These are phyloP conservation scores for Penicillium italicum DNA, from an alignment of 2,329 filamentous ascomycete species.

Conservation along the genomic window DNA sequence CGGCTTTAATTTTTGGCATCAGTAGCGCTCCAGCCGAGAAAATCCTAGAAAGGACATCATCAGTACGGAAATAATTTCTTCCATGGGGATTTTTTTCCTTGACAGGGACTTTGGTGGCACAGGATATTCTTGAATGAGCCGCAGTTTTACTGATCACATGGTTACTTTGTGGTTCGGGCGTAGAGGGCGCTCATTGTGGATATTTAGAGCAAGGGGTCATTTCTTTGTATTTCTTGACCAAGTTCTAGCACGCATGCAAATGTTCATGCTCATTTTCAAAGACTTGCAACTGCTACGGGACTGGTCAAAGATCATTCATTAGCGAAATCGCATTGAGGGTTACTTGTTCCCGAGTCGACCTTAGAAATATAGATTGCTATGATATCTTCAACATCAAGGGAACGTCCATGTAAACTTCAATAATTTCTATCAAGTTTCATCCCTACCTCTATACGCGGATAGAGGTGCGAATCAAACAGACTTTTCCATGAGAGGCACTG, in stretches of 20 bases:
- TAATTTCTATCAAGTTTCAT: neutral
- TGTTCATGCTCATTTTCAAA: too few species aligned
- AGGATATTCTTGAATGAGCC: neutral
- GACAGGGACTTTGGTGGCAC: neutral
- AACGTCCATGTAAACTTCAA: too few species aligned
- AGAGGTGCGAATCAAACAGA: neutral
- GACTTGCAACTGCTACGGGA: neutral
- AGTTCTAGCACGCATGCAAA: too few species aligned
- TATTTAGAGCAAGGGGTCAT: neutral
- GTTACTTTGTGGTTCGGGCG: neutral
- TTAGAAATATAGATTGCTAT: too few species aligned
- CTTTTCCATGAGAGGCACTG: neutral
- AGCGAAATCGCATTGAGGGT: neutral
- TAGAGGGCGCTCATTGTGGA: neutral
- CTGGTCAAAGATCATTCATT: neutral
- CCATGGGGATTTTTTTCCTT: neutral
- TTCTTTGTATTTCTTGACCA: too few species aligned
- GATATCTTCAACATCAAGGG: too few species aligned
- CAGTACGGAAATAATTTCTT: neutral
- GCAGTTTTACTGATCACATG: neutral
- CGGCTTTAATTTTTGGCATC: conserved; percentile 12
- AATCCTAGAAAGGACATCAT: neutral
- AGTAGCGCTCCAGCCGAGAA: conserved; percentile 2
- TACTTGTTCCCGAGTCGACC: too few species aligned
- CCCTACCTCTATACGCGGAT: neutral